Evolutionary conservation across 1,284 basidiomycete species (phyloP).

Genomic region (Ganoderma boninense): DNA sequence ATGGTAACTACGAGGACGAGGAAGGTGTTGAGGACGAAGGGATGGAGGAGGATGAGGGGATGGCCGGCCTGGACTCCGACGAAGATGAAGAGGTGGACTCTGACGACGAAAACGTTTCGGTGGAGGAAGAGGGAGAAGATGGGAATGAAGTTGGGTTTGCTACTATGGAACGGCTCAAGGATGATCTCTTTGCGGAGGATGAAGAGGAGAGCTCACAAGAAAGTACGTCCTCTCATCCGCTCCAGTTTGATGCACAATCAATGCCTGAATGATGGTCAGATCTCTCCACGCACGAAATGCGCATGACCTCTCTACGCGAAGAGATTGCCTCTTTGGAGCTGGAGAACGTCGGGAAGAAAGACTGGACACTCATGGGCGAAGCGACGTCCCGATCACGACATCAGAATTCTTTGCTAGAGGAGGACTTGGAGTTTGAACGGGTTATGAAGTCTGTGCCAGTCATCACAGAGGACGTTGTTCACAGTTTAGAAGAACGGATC

Average conservation of each 20-base stretch:
- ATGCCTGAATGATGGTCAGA: slow-evolving; percentile 32
- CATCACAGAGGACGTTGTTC: slow-evolving; percentile 90
- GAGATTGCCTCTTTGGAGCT: slow-evolving; percentile 78
- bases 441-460: slow-evolving; percentile 88
- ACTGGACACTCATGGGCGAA: slow-evolving; percentile 95
- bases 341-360: slow-evolving; percentile 77
- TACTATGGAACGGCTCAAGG: slow-evolving; percentile 67
- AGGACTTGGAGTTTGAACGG: slow-evolving; percentile 96
- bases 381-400: slow-evolving; percentile 85
- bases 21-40: slow-evolving; percentile 42
- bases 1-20: slow-evolving; percentile 38
- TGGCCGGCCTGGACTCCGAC: slow-evolving; percentile 35
- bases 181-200: slow-evolving; percentile 71
- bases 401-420: slow-evolving; percentile 91
- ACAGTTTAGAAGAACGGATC: slow-evolving; percentile 89
- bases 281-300: slow-evolving; percentile 70
- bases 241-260: neutral
- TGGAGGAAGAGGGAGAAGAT: slow-evolving; percentile 40
- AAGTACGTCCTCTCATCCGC: slow-evolving; percentile 8
- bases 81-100: slow-evolving; percentile 39
- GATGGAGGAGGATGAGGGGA: slow-evolving; percentile 38
- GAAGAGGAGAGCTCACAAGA: slow-evolving; percentile 45
- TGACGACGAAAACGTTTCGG: slow-evolving; percentile 31
- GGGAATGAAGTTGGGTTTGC: slow-evolving; percentile 28
- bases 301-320: slow-evolving; percentile 64